Evolutionary conservation across 2,329 filamentous ascomycete genomes (phyloP).

Genomic region (Talaromyces verruculosus): DNA sequence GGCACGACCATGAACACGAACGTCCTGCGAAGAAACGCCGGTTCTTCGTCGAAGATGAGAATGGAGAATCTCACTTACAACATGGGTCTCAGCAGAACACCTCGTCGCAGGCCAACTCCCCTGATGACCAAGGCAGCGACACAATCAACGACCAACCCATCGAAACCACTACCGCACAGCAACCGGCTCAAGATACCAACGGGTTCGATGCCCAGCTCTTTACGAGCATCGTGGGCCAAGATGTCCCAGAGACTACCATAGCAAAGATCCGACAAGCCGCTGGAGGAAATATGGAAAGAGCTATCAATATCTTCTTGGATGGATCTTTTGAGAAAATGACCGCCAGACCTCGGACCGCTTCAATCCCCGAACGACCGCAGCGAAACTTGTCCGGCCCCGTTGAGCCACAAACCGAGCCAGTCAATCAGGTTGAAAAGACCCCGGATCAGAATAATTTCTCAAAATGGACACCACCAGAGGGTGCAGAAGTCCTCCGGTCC

Average conservation of each 20-base stretch:
- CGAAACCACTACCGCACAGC: background rate
- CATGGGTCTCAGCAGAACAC: background rate
- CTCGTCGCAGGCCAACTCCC: background rate
- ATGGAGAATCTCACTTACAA: conserved; percentile 24
- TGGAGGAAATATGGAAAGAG: conserved; percentile 57
- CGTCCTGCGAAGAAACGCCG: conserved; percentile 62
- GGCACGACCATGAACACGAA: conserved; percentile 38
- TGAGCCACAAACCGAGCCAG: background rate
- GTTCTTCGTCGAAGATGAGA: conserved; percentile 58
- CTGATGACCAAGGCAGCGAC: background rate
- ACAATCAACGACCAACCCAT: background rate
- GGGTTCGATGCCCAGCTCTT: conserved; percentile 59
- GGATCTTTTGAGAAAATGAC: conserved; percentile 57
- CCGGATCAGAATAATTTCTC: background rate
- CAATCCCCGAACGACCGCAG: background rate
- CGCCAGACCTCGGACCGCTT: background rate
- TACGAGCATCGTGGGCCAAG: conserved; percentile 57
- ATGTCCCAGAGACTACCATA: conserved; percentile 48
- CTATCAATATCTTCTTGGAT: conserved; percentile 65
- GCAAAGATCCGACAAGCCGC: conserved; percentile 51
- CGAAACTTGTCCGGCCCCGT: background rate
- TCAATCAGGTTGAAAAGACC: background rate
- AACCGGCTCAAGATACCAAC: conserved; percentile 22
- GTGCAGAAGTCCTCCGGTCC: conserved; percentile 24
- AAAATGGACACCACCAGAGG: conserved; percentile 17